Conservation (phyloP, 75 land plant species). For the Pinus tabuliformis region DNA sequence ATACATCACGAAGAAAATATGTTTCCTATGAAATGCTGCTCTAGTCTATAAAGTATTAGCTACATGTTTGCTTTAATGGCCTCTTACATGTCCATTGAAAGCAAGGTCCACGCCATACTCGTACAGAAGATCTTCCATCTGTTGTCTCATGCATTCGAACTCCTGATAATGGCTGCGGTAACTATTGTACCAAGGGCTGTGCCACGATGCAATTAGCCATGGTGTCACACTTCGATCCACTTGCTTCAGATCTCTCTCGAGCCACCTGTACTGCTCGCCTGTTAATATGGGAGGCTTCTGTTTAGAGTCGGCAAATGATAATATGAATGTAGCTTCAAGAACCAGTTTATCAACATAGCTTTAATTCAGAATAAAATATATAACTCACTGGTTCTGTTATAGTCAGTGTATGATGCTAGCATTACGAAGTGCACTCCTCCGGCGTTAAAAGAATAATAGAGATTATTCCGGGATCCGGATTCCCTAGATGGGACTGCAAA, state of each 20-base stretch:
- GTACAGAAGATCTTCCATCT: conserved; percentile 85
- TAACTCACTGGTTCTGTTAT: conserved; percentile 59
- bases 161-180: conserved; percentile 89
- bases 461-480: conserved; percentile 53
- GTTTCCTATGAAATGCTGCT: too few species aligned
- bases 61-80: neutral
- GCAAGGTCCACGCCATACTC: conserved; percentile 75
- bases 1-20: too few species aligned
- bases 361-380: too few species aligned
- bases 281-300: too few species aligned
- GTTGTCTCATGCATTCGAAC: conserved; percentile 90
- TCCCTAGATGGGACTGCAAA: conserved; percentile 86
- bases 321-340: too few species aligned
- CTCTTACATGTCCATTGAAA: conserved; percentile 90
- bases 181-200: conserved; percentile 96
- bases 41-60: neutral
- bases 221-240: conserved; percentile 75
- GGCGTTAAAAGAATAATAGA: conserved; percentile 89
- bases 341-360: too few species aligned
- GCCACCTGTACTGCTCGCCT: conserved; percentile 32
- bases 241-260: conserved; percentile 43
- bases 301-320: neutral
- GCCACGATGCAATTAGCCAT: conserved; percentile 88
- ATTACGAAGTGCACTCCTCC: conserved; percentile 88
- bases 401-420: conserved; percentile 87